These are phyloP conservation scores for Fonsecaea nubica DNA, from an alignment of 2,329 filamentous ascomycete species.

Conservation along the genomic window DNA sequence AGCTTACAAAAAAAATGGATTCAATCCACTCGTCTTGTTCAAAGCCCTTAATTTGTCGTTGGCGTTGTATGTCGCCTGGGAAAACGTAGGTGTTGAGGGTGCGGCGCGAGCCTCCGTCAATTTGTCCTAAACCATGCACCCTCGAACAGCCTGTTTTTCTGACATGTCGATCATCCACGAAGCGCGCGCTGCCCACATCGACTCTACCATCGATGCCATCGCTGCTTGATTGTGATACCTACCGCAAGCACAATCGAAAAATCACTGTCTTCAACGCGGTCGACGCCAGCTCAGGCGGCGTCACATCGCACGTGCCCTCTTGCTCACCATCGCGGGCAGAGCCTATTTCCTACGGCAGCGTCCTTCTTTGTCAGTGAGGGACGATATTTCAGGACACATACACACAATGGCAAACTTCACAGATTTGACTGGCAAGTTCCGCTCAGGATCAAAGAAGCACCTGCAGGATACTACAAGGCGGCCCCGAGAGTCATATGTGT, in stretches of 20 bases:
- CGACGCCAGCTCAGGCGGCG: background rate
- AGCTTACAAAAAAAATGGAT: constrained; percentile 5
- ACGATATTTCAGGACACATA: no score
- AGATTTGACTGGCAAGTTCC: constrained; percentile 30
- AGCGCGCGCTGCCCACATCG: no score
- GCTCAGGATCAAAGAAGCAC: constrained; percentile 66
- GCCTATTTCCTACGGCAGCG: background rate
- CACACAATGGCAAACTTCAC: constrained; percentile 25
- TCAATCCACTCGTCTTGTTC: constrained; percentile 7
- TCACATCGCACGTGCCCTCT: background rate
- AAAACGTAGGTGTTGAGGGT: no score
- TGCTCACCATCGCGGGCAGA: background rate
- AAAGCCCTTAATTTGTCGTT: background rate
- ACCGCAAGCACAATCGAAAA: background rate
- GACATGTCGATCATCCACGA: background rate
- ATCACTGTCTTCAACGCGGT: background rate
- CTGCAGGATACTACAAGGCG: constrained; percentile 61
- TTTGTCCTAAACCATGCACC: background rate
- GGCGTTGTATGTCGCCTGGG: background rate
- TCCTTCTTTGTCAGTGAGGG: background rate
- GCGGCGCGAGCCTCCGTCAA: background rate
- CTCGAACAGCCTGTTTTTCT: background rate
- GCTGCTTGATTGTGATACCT: background rate
- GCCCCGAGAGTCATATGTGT: constrained; percentile 81
- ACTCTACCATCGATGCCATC: background rate